Evolutionary conservation across 768 basidiomycete species (phyloP), one percentile per base, ranked within the genome.

Genomic region (Strobilomyces echinocephalus): DNA sequence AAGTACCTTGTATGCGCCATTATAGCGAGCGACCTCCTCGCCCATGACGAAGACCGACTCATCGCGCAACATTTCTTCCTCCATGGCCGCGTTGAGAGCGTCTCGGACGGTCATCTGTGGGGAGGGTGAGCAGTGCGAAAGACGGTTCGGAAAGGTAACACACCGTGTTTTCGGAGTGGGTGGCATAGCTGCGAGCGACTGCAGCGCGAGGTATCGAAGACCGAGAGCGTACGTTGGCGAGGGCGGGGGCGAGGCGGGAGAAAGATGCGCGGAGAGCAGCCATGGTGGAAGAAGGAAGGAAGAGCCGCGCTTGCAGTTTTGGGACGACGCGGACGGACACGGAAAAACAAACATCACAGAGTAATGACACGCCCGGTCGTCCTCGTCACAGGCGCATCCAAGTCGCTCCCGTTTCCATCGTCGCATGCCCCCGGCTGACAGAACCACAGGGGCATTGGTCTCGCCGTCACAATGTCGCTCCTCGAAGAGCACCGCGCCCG

Each of bases 21-120:
- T 97, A 78, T 99, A 99, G 62, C 91, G 84, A 46, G 95, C 95
- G 56, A 99, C 97, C 69, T 99, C 97, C 74, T 99, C 97, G 54
- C 97, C 97, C 57, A 99, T 72, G 64, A 99, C 74, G 73, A 95
- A 99, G 39, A 99, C 97, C 34, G 77, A 87, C 70, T 95, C 90
- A 72, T 99, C 97, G 42, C 92, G 85, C 63, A 86, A 70, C 97
- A 99, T 98, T 76, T 99, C 97, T 75, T 99, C 97, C 76, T 97
- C 97, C 91, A 99, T 94, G 28, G 97, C 97, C 51, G 85, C 75
- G 74, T 97, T 98, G 59, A 99, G 86, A 41, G 97, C 97, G 52
- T 99, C 97, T 67, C 97, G 91, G 57, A 97, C 95, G 51, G 94
- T 98, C 95, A 95, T 92, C 92, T 94, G 60, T 31, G 51, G 36